A percentile compares a stretch with the other conserved stretches of the same genome.
Evolutionary conservation across 441 rosid genomes (phyloP).

Genomic region (Eutrema salsugineum): DNA sequence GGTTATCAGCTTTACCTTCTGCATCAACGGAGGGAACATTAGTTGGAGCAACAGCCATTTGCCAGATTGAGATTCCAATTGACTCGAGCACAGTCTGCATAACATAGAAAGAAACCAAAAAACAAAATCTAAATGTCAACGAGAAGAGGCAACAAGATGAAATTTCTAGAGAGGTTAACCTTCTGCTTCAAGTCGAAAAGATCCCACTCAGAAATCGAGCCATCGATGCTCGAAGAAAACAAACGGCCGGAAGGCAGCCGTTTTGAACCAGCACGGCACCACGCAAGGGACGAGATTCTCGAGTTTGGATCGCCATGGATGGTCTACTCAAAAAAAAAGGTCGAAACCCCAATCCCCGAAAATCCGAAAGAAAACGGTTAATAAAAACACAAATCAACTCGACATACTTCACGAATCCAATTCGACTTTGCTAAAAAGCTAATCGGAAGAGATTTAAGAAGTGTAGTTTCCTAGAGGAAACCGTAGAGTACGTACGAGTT

Average conservation of each 20-base stretch:
- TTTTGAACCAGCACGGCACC: constrained; percentile 59
- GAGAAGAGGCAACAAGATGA: neutral
- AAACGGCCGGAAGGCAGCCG: constrained; percentile 51
- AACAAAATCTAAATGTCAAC: neutral
- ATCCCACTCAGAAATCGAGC: constrained; percentile 87
- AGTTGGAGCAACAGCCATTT: constrained; percentile 72
- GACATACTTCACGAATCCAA: constrained; percentile 25
- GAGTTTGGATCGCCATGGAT: constrained; percentile 75
- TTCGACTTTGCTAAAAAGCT: constrained; percentile 10
- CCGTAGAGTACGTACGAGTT: constrained; percentile 51
- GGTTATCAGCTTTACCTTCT: constrained; percentile 20
- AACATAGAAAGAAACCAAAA: constrained; percentile 20
- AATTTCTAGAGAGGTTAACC: constrained; percentile 33
- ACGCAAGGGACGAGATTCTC: constrained; percentile 79
- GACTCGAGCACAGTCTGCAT: constrained; percentile 72
- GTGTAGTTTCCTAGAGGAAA: neutral
- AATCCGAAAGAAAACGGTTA: neutral
- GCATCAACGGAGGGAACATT: constrained; percentile 6
- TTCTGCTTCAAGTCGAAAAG: constrained; percentile 71
- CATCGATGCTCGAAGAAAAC: constrained; percentile 83
- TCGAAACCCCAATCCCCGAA: neutral
- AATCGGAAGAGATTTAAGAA: constrained; percentile 8
- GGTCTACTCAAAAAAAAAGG: constrained; percentile 40
- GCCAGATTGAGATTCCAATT: constrained; percentile 85
- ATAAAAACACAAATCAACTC: constrained; percentile 28